Base-by-base conservation (phyloP, 2,329 filamentous ascomycete genomes). In the Monilinia fructigena region DNA sequence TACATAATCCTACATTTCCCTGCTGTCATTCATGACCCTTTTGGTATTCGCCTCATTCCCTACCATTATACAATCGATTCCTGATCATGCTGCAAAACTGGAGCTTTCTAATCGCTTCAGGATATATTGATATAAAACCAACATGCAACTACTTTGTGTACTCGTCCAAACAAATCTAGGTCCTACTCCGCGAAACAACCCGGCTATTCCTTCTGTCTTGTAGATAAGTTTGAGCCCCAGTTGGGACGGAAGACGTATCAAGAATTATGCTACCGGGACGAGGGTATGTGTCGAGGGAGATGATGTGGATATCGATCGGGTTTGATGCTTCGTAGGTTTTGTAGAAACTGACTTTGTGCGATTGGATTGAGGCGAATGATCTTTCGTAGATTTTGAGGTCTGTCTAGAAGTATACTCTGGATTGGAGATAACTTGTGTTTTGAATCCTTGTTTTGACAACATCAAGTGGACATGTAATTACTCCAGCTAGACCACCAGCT, bases 401-500 rank as follows among this genome's bases (percentile, higher is more conserved):
- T 70, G 56, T 59, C 74, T 75, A 52, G 70, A 53, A 31, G 67
- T 55, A 18, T 74, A 63, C 23, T 74, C 73, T 1, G 77, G 72
- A 5, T 77, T 74, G 6, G 78, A 72, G 70, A 87, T 87, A 62
- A 96, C 85, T 77, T 99, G 95, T 0, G 95, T 99, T 78, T 78
- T 99, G 96, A 45, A 97, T 89, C 64, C 95, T 85, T 0, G 95
- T 99, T 80, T 99, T 99, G 68, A 99, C 94, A 7, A 99, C 95
- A 75, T 99, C 95, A 70, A 99, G 85, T 1, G 95, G 95, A 74
- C 95, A 98, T 2, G 95, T 99, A 18, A 99, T 87, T 10, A 96
- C 91, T 63, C 95, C 95, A 1, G 95, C 95, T 77, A 98, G 86
- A 50, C 94, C 94, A 72, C 95, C 95, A 7, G 95, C 96, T 3